Base-by-base conservation (phyloP, 1,284 basidiomycete genomes). In the Phellopilus nigrolimitatus region DNA sequence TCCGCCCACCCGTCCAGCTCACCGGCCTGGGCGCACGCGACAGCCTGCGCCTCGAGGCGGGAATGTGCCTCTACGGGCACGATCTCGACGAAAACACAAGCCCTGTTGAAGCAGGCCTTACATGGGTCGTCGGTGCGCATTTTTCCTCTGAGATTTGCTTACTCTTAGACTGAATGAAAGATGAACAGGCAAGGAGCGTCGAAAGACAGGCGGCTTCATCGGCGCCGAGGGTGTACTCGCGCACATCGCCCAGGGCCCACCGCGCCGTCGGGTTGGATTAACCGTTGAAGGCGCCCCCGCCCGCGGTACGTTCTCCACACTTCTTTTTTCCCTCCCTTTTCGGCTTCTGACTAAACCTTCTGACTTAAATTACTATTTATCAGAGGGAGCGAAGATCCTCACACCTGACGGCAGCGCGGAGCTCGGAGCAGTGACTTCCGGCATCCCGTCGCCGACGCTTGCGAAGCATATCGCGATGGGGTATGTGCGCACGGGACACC, bases 41-140 rank as follows among this genome's bases (percentile, higher is more conserved):
- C 67, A 93, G 88, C 60, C 71, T 99, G 15, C 82, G 95, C 30
- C 75, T 99, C 33, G 95, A 99, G 68, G 95, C 95, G 0, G 95
- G 95, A n/a, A 88, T 99, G 84, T 99, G 95, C 68, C 74, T 99
- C 38, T 97, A 98, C 65, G 95, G 95, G 0, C 86, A 94, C 63
- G 95, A 99, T 64, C 71, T 97, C 15, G 87, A 97, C 66, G 93
- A 97, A 68, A 77, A 72, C 37, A 89, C 89, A 3, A 83, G 82
- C 1, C 92, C 93, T 0, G 80, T 98, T 13, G 95, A 97, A 68
- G 97, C 91, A 3, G 94, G 86, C 4, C 71, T 99, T 45, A 79
- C 80, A 0, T 98, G 95, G 95, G 81, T 97, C 22, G 91, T 99
- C 44, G 88, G 92, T 88, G 56, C 57, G 79, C n/a, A n/a, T n/a